Base-by-base conservation (phyloP, 805 yeast species). In the Ogataea minuta region DNA sequence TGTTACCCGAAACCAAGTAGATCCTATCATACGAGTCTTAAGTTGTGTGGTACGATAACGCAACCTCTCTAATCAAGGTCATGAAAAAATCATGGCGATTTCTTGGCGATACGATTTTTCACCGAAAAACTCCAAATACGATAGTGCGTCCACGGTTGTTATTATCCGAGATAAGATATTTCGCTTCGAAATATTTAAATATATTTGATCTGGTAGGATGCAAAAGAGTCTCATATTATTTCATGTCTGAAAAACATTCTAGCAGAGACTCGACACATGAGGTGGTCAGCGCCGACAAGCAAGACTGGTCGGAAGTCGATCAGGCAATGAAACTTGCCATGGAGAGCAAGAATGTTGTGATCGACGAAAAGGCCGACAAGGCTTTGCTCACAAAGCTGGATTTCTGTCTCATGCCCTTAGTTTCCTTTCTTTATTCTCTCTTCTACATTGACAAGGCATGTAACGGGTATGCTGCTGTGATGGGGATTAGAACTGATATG, bases 391-490 rank as follows among this genome's bases (percentile, higher is more conserved):
- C 43, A 15, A 80, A 78, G 50, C 70, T 77, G 17, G 84, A 79
- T 52, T 30, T 68, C 13, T 68, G 57, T 43, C 45, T 79, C 45
- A 59, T 76, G 53, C 80, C 84, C 1, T 42, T 78, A 37, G 63
- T 79, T 60, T 70, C 73, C 43, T 43, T 71, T 16, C 50, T 76
- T 12, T 76, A 75, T 56, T 65, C 76, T 7, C 57, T 71, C 12
- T 83, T 77, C 56, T 76, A 67, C 49, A 74, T 80, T 77, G 87
- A 81, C 57, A 81, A 80, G 54, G 62, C 66, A 13, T 64, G 82
- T 5, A 70, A 67, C 32, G 64, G 75, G 20, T 72, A 70, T 41
- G 82, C 84, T 1, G 70, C 84, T 1, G 68, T 81, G 39, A 56
- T 79, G 71, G 85, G 84, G 3, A 52, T 81, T 17, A 57, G 70